Evolutionary conservation across 2,329 filamentous ascomycete genomes (phyloP), one percentile per base, ranked within the genome.

Genomic region (Scytalidium lignicola): DNA sequence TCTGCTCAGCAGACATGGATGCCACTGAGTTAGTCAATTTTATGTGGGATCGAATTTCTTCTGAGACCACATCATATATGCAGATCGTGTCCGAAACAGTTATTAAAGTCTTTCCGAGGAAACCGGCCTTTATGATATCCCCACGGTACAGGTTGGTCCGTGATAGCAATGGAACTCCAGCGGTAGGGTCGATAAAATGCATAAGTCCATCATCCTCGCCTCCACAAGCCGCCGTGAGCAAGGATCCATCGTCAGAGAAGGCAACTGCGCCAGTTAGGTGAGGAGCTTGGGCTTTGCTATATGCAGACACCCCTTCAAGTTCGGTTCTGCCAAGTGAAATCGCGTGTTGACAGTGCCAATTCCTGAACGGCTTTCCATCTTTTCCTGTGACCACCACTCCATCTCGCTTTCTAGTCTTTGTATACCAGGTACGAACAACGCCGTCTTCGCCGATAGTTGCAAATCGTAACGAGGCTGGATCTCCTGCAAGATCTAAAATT

Each of bases 391-490:
- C 74, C 8, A 80, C 73, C 37, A 88, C 70, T 3, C 88, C 88
- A 58, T 88, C 81, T 43, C 83, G 80, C 54, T 82, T 78, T 42
- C 86, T 79, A 5, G 79, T 75, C 65, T 81, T 86, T 10, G 88
- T 82, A n/a, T 79, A 79, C 93, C 93, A 99, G 43, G 93, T 73
- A 37, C 88, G 83, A 32, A 95, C 79, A 19, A 80, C 71, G 10
- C 83, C 84, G 64, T 99, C 92, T 48, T 85, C 81, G 29, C 92
- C 93, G 37, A 96, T 75, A 1, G 91, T 95, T 8, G 88, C 88
- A 65, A 97, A 96, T 43, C 85, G 82, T 44, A 80, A 72, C 7
- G 78, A 76, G 3, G 72, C 75, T 3, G 88, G 87, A 54, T 91
- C 84, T 15, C 86, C 78, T 2, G 81, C 81, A 5, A 97, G 73